Conservation (phyloP, 345 rosid genomes). For the Eucalyptus cladocalyx region DNA sequence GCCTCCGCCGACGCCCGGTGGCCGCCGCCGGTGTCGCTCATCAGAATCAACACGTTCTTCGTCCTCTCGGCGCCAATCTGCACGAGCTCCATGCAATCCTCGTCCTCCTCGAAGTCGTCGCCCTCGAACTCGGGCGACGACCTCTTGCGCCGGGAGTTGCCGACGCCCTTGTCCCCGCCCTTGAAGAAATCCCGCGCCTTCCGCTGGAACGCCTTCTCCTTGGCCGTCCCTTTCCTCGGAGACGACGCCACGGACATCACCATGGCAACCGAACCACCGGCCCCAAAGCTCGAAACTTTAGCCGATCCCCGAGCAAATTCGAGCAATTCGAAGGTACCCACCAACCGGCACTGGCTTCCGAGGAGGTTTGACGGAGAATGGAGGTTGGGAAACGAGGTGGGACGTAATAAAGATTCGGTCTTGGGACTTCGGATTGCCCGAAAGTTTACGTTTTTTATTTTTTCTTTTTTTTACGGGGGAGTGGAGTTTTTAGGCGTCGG, state of each 20-base stretch:
- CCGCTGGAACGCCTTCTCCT: slow-evolving; percentile 53
- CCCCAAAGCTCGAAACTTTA: background rate
- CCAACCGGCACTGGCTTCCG: background rate
- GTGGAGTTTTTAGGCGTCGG: slow-evolving; percentile 19
- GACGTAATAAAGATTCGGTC: background rate
- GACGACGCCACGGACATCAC: slow-evolving; percentile 41
- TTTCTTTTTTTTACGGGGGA: background rate
- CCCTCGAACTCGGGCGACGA: slow-evolving; percentile 19
- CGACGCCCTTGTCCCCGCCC: background rate
- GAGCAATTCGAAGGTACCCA: background rate
- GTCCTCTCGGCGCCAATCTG: slow-evolving; percentile 90
- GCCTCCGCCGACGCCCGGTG: slow-evolving; percentile 99
- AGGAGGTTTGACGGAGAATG: background rate
- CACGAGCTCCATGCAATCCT: slow-evolving; percentile 56
- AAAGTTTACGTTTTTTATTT: background rate
- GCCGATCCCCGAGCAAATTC: background rate
- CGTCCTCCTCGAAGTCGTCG: slow-evolving; percentile 36
- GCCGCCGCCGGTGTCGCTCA: slow-evolving; percentile 99
- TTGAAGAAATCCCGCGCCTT: slow-evolving; percentile 22
- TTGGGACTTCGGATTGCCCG: background rate
- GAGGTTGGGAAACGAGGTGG: background rate
- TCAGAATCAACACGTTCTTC: slow-evolving; percentile 80
- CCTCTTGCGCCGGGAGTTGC: slow-evolving; percentile 8
- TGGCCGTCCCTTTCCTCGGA: slow-evolving; percentile 37
- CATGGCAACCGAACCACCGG: background rate